These are phyloP conservation scores for Suhomyces sp. DNA, from an alignment of 805 yeast species.

Conservation along the genomic window DNA sequence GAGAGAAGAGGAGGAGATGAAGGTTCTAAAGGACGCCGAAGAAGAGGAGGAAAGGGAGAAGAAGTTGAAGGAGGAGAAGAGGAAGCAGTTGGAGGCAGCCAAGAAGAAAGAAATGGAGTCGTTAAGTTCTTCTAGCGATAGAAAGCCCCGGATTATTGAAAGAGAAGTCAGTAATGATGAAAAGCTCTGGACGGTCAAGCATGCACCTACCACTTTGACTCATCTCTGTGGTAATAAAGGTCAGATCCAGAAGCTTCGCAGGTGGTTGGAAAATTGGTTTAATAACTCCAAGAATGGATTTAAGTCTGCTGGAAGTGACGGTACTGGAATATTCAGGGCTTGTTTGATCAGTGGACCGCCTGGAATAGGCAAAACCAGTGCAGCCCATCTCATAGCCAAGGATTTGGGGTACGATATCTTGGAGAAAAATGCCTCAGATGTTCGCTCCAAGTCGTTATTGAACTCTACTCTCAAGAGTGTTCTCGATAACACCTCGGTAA, in stretches of 20 bases:
- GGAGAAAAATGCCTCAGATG: constrained; percentile 86
- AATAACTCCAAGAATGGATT: constrained; percentile 53
- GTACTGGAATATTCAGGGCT: constrained; percentile 71
- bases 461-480: constrained; percentile 67
- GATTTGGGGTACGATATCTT: constrained; percentile 68
- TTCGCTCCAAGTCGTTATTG: constrained; percentile 76
- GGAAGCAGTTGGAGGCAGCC: constrained; percentile 7
- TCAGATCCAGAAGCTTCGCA: constrained; percentile 58
- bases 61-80: constrained; percentile 20
- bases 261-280: constrained; percentile 82
- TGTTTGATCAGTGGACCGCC: constrained; percentile 87
- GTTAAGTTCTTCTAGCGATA: neutral
- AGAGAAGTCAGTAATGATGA: constrained; percentile 49
- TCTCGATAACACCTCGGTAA: constrained; percentile 76
- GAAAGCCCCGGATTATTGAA: constrained; percentile 14
- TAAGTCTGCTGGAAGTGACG: constrained; percentile 57
- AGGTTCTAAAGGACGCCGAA: constrained; percentile 43
- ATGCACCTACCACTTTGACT: constrained; percentile 74
- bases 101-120: constrained; percentile 13
- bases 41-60: constrained; percentile 37
- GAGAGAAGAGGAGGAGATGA: constrained; percentile 62
- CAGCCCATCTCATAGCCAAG: constrained; percentile 73
- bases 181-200: constrained; percentile 87
- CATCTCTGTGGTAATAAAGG: constrained; percentile 93
- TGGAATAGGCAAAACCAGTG: constrained; percentile 80